Conservation (phyloP, 176 grass and related monocot species). For the Otatea glauca region DNA sequence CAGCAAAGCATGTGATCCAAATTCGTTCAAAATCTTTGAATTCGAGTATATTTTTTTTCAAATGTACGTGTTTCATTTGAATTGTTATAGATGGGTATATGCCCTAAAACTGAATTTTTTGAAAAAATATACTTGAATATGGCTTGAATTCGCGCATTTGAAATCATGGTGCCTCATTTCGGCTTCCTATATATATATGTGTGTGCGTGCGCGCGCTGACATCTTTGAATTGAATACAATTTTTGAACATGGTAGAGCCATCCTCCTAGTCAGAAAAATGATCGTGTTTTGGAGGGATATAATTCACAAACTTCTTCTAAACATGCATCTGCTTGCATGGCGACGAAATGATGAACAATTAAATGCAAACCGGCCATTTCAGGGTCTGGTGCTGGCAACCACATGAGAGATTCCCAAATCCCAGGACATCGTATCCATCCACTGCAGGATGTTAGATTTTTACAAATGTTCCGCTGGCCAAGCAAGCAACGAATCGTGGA, state of each 20-base stretch:
- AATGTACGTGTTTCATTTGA: too few relatives aligned
- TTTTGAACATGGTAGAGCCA: not conserved
- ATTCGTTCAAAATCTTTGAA: too few relatives aligned
- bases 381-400: not conserved
- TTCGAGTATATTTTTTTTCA: too few relatives aligned
- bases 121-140: too few relatives aligned
- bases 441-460: conserved; percentile 1
- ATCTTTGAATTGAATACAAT: not conserved
- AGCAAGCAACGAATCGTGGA: not conserved
- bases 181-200: too few relatives aligned
- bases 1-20: too few relatives aligned
- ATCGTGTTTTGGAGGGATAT: not conserved
- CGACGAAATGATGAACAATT: conserved; percentile 32
- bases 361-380: not conserved
- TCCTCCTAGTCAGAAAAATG: not conserved
- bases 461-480: not conserved
- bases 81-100: too few relatives aligned
- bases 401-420: conserved; percentile 18
- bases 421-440: conserved; percentile 9
- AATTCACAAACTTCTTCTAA: not conserved
- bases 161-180: too few relatives aligned
- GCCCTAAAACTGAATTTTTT: too few relatives aligned
- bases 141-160: too few relatives aligned
- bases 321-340: conserved; percentile 21
- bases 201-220: too few relatives aligned